Evolutionary conservation across 2,329 filamentous ascomycete species (phyloP).

Genomic region (Colletotrichum cuscutae): DNA sequence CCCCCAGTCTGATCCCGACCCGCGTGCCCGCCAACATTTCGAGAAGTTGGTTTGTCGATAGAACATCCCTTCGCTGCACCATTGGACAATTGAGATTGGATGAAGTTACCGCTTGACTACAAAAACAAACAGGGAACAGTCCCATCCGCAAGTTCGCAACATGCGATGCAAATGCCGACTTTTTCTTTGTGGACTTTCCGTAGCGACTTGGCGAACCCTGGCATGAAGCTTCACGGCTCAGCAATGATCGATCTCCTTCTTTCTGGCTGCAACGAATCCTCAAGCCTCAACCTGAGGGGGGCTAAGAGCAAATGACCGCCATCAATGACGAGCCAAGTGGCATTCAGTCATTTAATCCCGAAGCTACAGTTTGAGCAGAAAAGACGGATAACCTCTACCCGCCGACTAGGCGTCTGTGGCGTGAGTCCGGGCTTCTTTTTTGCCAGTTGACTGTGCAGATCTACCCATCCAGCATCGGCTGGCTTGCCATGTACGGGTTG

Average conservation of each 20-base stretch:
- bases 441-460: conserved; percentile 3
- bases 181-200: not conserved
- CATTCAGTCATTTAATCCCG: not conserved
- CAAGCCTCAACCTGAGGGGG: conserved; percentile 4
- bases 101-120: not conserved
- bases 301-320: not conserved
- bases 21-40: not conserved
- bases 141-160: not conserved
- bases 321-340: not conserved
- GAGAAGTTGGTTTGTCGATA: not conserved
- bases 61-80: not conserved
- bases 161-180: not conserved
- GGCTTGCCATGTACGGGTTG: conserved; percentile 12
- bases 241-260: not conserved
- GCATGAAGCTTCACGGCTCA: not conserved
- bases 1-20: not conserved
- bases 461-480: conserved; percentile 7
- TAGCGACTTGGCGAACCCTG: not conserved
- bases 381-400: conserved; percentile 30
- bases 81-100: not conserved
- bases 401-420: conserved; percentile 18
- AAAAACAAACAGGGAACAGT: not conserved
- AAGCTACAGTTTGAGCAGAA: conserved; percentile 18
- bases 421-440: conserved; percentile 12
- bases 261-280: not conserved